Conservation (phyloP, 768 basidiomycete species). For the Antrodiella citrinella region DNA sequence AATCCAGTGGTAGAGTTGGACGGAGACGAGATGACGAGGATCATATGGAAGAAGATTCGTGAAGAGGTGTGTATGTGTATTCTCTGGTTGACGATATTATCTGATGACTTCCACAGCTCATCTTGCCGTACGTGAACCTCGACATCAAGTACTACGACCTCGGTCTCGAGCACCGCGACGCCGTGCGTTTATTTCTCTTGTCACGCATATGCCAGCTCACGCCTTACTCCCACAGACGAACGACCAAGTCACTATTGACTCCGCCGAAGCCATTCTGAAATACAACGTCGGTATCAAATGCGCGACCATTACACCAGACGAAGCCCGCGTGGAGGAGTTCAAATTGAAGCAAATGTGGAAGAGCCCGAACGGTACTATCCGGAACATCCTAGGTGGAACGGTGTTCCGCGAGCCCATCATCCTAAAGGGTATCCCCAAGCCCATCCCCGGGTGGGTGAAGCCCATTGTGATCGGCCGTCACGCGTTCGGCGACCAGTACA, state of each 20-base stretch:
- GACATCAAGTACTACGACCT: conserved; percentile 99
- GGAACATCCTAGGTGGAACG: conserved; percentile 96
- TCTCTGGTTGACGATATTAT: background rate
- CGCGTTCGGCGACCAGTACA: conserved; percentile 97
- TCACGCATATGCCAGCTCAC: background rate
- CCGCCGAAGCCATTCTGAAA: conserved; percentile 90
- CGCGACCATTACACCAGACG: conserved; percentile 98
- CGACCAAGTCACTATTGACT: conserved; percentile 88
- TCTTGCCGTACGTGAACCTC: conserved; percentile 88
- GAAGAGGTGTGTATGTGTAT: conserved; percentile 79
- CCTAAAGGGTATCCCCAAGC: conserved; percentile 81
- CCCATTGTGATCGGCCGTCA: conserved; percentile 96
- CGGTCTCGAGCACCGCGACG: conserved; percentile 89
- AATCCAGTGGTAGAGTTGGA: conserved; percentile 94
- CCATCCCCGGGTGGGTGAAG: conserved; percentile 94
- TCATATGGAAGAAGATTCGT: conserved; percentile 97
- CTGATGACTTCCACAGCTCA: conserved; percentile 79
- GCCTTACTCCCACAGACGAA: conserved; percentile 54
- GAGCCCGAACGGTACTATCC: conserved; percentile 95
- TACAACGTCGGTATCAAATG: conserved; percentile 98
- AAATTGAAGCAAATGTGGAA: conserved; percentile 99
- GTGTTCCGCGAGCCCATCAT: conserved; percentile 99
- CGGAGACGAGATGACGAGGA: conserved; percentile 98
- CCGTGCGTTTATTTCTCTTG: conserved; percentile 34
- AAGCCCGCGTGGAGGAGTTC: conserved; percentile 93